Evolutionary conservation across 306 rosid genomes (phyloP).

Genomic region (Pyrus betulifolia): DNA sequence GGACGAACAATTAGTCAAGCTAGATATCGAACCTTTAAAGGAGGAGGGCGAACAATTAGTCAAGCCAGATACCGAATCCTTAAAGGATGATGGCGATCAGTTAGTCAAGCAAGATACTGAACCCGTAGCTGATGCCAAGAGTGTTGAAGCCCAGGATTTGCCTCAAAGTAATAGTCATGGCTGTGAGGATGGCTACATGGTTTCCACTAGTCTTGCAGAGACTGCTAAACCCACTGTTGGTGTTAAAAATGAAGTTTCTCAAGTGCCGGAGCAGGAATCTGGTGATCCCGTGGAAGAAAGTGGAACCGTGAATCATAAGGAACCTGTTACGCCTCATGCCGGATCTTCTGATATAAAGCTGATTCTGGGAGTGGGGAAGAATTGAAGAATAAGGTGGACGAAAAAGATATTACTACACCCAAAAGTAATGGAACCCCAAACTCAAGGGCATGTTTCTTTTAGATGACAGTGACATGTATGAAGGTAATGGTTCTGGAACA

Average conservation of each 20-base stretch:
- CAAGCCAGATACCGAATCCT: not conserved
- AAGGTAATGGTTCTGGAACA: conserved; percentile 85
- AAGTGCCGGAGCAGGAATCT: conserved; percentile 23
- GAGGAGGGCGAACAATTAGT: not conserved
- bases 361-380: conserved; percentile 30
- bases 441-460: conserved; percentile 37
- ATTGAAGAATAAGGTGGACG: conserved; percentile 36
- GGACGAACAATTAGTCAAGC: not conserved
- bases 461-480: conserved; percentile 46
- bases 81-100: not conserved
- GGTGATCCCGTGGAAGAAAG: conserved; percentile 18
- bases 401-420: conserved; percentile 34
- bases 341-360: conserved; percentile 27
- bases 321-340: conserved; percentile 27
- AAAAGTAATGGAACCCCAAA: conserved; percentile 47
- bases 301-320: conserved; percentile 16
- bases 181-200: conserved; percentile 5
- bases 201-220: conserved; percentile 18
- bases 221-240: conserved; percentile 16
- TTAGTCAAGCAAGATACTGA: conserved; percentile 22
- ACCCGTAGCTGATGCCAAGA: conserved; percentile 21
- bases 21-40: not conserved
- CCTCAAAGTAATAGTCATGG: conserved; percentile 11
- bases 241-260: conserved; percentile 45
- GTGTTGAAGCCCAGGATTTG: conserved; percentile 21